phyloP scores from a whole-genome alignment of 148 eudicot genomes.

The Dianthus caryophyllus region DNA sequence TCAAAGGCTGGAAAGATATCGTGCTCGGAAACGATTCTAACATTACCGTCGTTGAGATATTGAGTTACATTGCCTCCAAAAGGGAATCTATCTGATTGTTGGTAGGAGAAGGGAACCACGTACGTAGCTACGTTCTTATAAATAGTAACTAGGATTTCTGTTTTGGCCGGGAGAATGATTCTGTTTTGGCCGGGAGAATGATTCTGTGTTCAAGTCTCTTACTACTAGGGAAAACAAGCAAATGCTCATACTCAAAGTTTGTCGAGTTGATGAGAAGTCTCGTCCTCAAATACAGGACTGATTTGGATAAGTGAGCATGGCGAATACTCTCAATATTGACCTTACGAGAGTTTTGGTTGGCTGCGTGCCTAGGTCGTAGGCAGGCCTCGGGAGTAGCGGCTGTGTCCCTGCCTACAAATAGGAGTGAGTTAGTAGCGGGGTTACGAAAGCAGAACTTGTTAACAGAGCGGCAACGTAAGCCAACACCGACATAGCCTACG shows the following conservation, averaged over 20 bases:
- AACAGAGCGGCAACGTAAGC: not conserved
- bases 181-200: too few species aligned
- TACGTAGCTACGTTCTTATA: not conserved
- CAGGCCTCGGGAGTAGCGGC: not conserved
- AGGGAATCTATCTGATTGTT: not conserved
- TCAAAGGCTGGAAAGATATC: not conserved
- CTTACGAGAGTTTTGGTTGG: not conserved
- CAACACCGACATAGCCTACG: not conserved
- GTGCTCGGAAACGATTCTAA: not conserved
- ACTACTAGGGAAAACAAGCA: too few species aligned
- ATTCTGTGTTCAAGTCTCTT: not conserved
- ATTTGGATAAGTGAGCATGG: not conserved
- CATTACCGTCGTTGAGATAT: not conserved
- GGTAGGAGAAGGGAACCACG: conserved; percentile 6
- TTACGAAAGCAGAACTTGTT: not conserved
- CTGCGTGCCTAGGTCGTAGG: not conserved
- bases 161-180: not conserved
- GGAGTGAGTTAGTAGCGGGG: too few species aligned
- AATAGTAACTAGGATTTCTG: not conserved
- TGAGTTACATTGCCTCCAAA: not conserved
- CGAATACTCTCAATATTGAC: not conserved
- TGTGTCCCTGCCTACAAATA: not conserved
- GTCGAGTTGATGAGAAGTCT: not conserved
- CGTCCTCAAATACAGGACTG: not conserved
- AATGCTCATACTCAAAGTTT: not conserved